A percentile compares a stretch with the other conserved stretches of the same genome.
phyloP scores from a whole-genome alignment of 2,329 filamentous ascomycete genomes.

The Paraphaeosphaeria sporulosa region DNA sequence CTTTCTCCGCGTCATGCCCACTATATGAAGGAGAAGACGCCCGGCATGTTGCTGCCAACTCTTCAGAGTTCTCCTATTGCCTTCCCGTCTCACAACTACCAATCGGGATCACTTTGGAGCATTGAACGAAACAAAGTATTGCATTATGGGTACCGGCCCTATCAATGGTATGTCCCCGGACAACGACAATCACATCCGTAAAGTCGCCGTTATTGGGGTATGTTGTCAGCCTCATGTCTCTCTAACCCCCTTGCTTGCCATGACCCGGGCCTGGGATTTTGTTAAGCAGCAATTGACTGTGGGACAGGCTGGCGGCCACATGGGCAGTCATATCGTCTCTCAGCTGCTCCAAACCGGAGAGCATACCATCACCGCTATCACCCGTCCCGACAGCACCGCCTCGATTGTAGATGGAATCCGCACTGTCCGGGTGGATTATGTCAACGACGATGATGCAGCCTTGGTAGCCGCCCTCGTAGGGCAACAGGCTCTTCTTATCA shows the following conservation, averaged over 20 bases:
- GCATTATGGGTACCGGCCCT: not conserved
- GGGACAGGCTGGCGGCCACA: constrained; percentile 4
- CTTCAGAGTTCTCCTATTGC: not conserved
- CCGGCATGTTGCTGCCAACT: not conserved
- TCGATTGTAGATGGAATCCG: constrained; percentile 52
- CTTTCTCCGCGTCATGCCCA: not conserved
- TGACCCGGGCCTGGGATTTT: not conserved
- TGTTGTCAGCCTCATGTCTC: not conserved
- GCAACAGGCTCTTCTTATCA: constrained; percentile 51
- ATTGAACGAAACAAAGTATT: not conserved
- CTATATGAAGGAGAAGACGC: not conserved
- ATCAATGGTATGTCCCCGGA: not conserved
- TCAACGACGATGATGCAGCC: constrained; percentile 44
- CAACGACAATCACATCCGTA: not conserved
- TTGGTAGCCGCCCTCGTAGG: constrained; percentile 46
- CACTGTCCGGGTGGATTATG: constrained; percentile 58
- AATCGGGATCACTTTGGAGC: not conserved
- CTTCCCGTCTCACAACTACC: not conserved
- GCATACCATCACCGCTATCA: constrained; percentile 60
- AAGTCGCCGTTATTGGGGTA: constrained; percentile 10
- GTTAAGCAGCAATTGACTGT: not conserved
- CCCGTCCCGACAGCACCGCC: constrained; percentile 54
- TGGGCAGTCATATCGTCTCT: constrained; percentile 3
- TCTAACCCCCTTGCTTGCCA: too few species aligned
- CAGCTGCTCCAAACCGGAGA: constrained; percentile 42